These are phyloP conservation scores for Kuraishia hungarica DNA, from an alignment of 805 yeast genomes.

Conservation along the genomic window DNA sequence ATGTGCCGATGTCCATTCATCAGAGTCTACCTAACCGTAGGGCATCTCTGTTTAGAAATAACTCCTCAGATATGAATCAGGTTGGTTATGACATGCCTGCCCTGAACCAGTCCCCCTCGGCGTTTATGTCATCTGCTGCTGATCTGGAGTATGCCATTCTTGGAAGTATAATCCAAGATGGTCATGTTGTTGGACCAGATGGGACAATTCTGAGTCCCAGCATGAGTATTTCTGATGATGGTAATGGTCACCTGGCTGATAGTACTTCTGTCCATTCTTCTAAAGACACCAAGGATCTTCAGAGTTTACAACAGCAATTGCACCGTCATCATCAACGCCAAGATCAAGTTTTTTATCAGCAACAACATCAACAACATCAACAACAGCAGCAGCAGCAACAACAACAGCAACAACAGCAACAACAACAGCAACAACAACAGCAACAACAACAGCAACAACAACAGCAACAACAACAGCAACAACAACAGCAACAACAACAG, in stretches of 20 bases:
- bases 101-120: not conserved
- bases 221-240: conserved; percentile 24
- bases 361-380: not conserved
- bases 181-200: conserved; percentile 18
- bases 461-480: not conserved
- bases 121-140: conserved; percentile 60
- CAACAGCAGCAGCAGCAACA: not conserved
- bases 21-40: not conserved
- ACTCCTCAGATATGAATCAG: not conserved
- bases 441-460: conserved; percentile 1
- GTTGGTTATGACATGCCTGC: not conserved
- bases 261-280: not conserved
- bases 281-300: not conserved
- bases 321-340: not conserved
- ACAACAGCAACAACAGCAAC: conserved; percentile 1
- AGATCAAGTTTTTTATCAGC: not conserved
- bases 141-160: conserved; percentile 64
- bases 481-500: not conserved
- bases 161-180: conserved; percentile 54
- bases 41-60: not conserved
- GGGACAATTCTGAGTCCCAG: conserved; percentile 17
- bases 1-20: not conserved
- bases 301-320: conserved; percentile 1
- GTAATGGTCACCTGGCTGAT: not conserved
- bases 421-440: no score